Percentiles rank a stretch among this genome's conserved stretches.
phyloP scores from a whole-genome alignment of 139 green algal species.

The Trebouxia sp. region DNA sequence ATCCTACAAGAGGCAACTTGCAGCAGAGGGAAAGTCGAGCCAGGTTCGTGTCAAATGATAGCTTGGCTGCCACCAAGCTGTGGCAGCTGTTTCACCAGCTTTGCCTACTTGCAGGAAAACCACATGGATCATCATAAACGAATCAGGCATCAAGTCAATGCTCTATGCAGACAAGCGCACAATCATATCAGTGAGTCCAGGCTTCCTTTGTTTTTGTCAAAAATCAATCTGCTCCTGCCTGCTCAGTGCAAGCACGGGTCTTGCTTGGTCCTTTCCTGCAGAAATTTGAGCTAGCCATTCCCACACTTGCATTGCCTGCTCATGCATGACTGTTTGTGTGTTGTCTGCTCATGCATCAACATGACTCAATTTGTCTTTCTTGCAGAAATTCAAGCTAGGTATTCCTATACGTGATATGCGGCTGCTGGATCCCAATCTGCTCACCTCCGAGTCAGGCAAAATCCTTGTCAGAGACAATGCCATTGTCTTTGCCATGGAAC shows the following conservation, averaged over 20 bases:
- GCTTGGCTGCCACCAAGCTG: no score
- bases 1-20: background rate
- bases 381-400: slow-evolving; percentile 64
- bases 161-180: slow-evolving; percentile 78
- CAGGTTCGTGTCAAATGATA: no score
- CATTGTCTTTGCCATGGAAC: slow-evolving; percentile 78
- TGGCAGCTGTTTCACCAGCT: background rate
- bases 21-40: slow-evolving; percentile 10
- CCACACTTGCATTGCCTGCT: background rate
- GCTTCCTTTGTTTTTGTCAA: background rate
- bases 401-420: slow-evolving; percentile 86
- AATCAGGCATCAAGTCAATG: slow-evolving; percentile 42
- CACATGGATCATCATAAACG: slow-evolving; percentile 63
- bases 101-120: slow-evolving; percentile 37
- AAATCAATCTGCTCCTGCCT: background rate
- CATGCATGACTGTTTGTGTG: background rate
- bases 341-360: background rate
- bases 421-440: slow-evolving; percentile 73
- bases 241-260: background rate
- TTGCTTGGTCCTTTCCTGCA: background rate
- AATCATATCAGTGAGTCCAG: slow-evolving; percentile 56
- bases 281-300: background rate
- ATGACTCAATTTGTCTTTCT: background rate
- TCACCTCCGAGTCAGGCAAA: slow-evolving; percentile 50
- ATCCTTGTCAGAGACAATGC: slow-evolving; percentile 83